These are phyloP conservation scores for Neocallimastix lanati DNA, from an alignment of 192 early-diverging fungal species.

Conservation along the genomic window DNA sequence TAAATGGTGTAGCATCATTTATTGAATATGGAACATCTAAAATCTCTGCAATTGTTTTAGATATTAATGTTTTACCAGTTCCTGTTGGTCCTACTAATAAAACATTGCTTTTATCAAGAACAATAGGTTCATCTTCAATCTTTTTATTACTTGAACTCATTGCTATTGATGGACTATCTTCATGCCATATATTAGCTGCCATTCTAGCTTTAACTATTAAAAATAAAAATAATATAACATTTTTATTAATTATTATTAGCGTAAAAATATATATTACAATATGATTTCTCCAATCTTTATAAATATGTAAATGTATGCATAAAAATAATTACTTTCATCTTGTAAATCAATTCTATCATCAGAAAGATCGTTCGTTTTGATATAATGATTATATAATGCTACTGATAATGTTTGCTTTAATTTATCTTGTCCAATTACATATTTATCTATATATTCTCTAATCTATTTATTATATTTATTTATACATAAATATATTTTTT, in stretches of 20 bases:
- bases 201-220: background rate
- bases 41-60: slow-evolving; percentile 61
- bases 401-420: slow-evolving; percentile 69
- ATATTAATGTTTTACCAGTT: slow-evolving; percentile 69
- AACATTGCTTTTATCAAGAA: slow-evolving; percentile 81
- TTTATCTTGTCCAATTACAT: slow-evolving; percentile 69
- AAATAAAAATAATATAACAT: too few relatives aligned
- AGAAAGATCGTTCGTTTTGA: background rate
- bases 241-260: too few relatives aligned
- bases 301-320: background rate
- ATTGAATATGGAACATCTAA: slow-evolving; percentile 75
- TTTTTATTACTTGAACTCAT: background rate
- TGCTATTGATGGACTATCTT: background rate
- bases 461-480: background rate
- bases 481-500: too few relatives aligned
- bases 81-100: slow-evolving; percentile 72
- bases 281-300: background rate
- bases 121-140: slow-evolving; percentile 2
- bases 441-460: slow-evolving; percentile 44
- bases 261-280: background rate
- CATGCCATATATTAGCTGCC: background rate
- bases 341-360: background rate
- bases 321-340: background rate
- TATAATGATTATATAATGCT: slow-evolving; percentile 75
- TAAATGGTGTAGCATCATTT: slow-evolving; percentile 80